Percentiles rank a stretch among this genome's conserved stretches.
These are phyloP conservation scores for Mortierella sp. DNA, from an alignment of 371 early-diverging fungal species.

Conservation along the genomic window DNA sequence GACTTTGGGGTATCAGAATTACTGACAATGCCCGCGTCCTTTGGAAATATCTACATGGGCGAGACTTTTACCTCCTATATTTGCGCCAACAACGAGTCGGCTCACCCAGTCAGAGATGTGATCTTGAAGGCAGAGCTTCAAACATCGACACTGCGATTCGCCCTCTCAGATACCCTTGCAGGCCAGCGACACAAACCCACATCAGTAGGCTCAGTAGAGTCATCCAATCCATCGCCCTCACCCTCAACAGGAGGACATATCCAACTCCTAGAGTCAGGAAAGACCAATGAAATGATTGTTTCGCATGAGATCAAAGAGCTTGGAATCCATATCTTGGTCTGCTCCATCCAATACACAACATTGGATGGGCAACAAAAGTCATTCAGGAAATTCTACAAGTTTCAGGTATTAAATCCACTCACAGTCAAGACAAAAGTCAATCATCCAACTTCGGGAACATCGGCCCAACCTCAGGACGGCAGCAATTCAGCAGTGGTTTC, in stretches of 20 bases:
- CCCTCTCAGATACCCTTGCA: conserved; percentile 74
- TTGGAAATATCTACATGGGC: conserved; percentile 95
- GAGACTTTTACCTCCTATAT: conserved; percentile 93
- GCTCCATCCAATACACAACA: conserved; percentile 87
- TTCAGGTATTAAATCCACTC: conserved; percentile 95
- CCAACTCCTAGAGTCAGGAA: conserved; percentile 61
- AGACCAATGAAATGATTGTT: conserved; percentile 79
- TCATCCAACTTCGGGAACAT: conserved; percentile 52
- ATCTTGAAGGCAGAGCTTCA: conserved; percentile 89
- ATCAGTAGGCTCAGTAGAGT: conserved; percentile 5
- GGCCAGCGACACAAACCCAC: conserved; percentile 30
- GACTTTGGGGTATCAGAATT: conserved; percentile 77
- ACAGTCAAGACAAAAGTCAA: conserved; percentile 97
- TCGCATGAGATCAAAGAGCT: conserved; percentile 96
- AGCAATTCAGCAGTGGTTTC: conserved; percentile 26
- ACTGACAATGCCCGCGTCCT: conserved; percentile 74
- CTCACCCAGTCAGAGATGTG: conserved; percentile 73
- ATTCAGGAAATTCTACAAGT: conserved; percentile 94
- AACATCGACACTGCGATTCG: conserved; percentile 81
- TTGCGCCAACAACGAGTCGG: conserved; percentile 89
- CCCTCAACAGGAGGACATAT: conserved; percentile 31
- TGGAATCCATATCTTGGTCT: conserved; percentile 91
- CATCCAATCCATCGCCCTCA: conserved; percentile 7
- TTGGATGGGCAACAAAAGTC: conserved; percentile 74
- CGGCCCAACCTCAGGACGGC: conserved; percentile 13